Evolutionary conservation across 768 basidiomycete species (phyloP).

Genomic region (Tricholoma matsutake): DNA sequence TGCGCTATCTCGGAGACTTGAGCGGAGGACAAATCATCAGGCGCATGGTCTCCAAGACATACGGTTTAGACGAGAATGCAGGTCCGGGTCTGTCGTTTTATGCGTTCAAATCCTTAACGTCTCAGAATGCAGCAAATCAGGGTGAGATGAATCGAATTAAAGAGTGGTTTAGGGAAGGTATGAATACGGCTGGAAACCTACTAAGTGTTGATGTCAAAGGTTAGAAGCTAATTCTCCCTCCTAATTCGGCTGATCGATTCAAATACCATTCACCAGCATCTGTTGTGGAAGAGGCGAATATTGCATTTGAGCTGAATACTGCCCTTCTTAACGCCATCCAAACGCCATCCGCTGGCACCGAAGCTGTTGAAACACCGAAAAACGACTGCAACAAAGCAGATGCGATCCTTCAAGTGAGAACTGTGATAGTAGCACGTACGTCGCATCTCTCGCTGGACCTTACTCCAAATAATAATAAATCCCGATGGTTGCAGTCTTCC

Average conservation of each 20-base stretch:
- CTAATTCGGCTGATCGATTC: background rate
- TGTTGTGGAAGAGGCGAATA: conserved; percentile 46
- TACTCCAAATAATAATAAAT: too few relatives aligned
- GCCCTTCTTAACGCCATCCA: conserved; percentile 41
- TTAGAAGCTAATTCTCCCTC: conserved; percentile 13
- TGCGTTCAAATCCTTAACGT: conserved; percentile 56
- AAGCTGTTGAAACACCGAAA: conserved; percentile 14
- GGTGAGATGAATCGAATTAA: conserved; percentile 73
- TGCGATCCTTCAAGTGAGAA: conserved; percentile 32
- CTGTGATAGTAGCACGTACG: conserved; percentile 34
- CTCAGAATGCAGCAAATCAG: conserved; percentile 41
- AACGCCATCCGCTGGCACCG: conserved; percentile 6
- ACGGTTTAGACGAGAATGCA: conserved; percentile 50
- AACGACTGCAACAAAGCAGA: conserved; percentile 23
- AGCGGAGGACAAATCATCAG: conserved; percentile 76
- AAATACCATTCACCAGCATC: conserved; percentile 34
- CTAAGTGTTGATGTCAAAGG: conserved; percentile 40
- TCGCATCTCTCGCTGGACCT: too few relatives aligned
- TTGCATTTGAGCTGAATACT: conserved; percentile 47
- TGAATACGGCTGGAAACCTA: conserved; percentile 51
- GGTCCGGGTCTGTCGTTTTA: conserved; percentile 65
- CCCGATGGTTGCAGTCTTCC: conserved; percentile 33
- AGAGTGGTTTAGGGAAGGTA: conserved; percentile 61
- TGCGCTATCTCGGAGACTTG: conserved; percentile 80
- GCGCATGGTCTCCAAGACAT: conserved; percentile 61